A percentile compares a stretch with the other conserved stretches of the same genome.
phyloP scores from a whole-genome alignment of 1,284 basidiomycete genomes.

The Heterobasidion occidentale region DNA sequence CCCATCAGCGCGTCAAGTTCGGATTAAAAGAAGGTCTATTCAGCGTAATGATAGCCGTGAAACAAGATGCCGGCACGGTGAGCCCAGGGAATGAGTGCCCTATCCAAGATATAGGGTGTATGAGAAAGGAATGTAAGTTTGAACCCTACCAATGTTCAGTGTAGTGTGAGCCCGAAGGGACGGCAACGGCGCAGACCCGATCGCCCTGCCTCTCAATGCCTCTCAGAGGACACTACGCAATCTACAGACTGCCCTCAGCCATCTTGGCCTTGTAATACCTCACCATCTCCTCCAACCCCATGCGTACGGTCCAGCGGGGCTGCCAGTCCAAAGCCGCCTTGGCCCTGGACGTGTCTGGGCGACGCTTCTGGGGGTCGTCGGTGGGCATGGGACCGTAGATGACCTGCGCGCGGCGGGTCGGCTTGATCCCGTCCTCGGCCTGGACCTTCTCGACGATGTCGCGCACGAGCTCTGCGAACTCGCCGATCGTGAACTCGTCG shows the following conservation, averaged over 20 bases:
- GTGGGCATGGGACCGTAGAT: constrained; percentile 81
- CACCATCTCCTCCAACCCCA: constrained; percentile 93
- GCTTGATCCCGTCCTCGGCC: constrained; percentile 65
- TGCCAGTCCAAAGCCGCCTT: constrained; percentile 86
- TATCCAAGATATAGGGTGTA: background rate
- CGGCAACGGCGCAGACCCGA: too few species aligned
- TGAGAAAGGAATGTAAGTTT: background rate
- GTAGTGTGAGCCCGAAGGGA: background rate
- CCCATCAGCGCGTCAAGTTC: too few species aligned
- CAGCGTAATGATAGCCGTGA: background rate
- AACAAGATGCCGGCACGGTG: background rate
- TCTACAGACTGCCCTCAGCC: constrained; percentile 68
- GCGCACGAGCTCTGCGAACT: constrained; percentile 84
- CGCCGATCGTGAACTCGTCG: constrained; percentile 92
- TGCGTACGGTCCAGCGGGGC: constrained; percentile 85
- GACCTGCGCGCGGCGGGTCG: constrained; percentile 57
- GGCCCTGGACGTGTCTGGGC: constrained; percentile 89
- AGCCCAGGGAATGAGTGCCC: background rate
- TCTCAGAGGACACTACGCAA: too few species aligned
- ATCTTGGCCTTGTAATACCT: constrained; percentile 86
- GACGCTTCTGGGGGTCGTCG: constrained; percentile 92
- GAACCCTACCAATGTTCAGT: background rate
- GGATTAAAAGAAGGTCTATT: too few species aligned
- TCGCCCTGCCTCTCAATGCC: too few species aligned
- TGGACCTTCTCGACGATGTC: constrained; percentile 88